phyloP scores from a whole-genome alignment of 2,329 filamentous ascomycete species.

The Epichloe aotearoae region DNA sequence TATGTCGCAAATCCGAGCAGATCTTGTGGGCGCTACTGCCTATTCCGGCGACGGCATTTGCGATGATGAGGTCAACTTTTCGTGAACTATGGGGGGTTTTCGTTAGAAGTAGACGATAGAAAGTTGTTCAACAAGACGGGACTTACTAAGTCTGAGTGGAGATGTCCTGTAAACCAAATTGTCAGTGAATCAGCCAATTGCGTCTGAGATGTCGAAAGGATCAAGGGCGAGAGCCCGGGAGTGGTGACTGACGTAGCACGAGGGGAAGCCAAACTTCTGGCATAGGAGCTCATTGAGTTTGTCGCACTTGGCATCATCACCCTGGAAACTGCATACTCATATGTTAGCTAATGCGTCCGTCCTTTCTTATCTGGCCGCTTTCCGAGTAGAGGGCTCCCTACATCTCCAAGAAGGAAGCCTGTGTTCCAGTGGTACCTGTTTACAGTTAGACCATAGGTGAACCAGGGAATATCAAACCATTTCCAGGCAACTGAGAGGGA shows the following conservation, averaged over 20 bases:
- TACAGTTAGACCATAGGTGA: constrained; percentile 37
- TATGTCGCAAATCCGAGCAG: constrained; percentile 45
- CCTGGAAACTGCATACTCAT: constrained; percentile 24
- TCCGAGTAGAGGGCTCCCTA: not conserved
- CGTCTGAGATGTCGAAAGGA: too few relatives aligned
- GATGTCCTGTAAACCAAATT: constrained; percentile 18
- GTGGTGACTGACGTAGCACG: constrained; percentile 20
- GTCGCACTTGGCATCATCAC: constrained; percentile 36
- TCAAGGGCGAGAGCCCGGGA: too few relatives aligned
- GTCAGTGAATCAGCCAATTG: not conserved
- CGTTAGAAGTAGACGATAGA: too few relatives aligned
- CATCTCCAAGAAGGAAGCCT: constrained; percentile 52
- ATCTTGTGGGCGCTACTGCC: constrained; percentile 65
- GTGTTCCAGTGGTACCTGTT: constrained; percentile 56
- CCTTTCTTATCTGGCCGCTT: too few relatives aligned
- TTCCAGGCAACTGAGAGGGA: not conserved
- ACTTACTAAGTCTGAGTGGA: constrained; percentile 48
- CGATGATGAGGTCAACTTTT: constrained; percentile 71
- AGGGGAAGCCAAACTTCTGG: constrained; percentile 39
- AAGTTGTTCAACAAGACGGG: not conserved
- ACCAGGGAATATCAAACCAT: not conserved
- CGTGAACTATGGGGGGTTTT: constrained; percentile 26
- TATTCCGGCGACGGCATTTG: constrained; percentile 67
- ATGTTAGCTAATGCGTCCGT: not conserved
- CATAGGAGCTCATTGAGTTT: constrained; percentile 42